Evolutionary conservation across 1,284 basidiomycete species (phyloP).

Genomic region (Heterobasidion parviporum): DNA sequence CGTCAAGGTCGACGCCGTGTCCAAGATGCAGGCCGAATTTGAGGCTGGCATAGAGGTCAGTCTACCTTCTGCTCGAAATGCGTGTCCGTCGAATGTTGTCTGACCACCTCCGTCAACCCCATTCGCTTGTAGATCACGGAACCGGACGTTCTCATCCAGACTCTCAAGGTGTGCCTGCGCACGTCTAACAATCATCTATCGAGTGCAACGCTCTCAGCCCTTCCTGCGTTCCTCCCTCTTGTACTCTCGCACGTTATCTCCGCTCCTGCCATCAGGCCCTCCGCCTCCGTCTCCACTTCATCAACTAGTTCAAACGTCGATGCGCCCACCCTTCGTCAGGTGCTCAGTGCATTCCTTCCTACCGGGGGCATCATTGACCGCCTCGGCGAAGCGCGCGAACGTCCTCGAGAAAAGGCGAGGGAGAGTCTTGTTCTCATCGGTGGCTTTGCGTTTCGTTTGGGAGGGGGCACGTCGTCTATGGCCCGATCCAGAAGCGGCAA

Average conservation of each 20-base stretch:
- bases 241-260: conserved; percentile 36
- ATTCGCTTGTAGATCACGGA: conserved; percentile 48
- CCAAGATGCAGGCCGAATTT: conserved; percentile 66
- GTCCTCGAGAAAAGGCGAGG: conserved; percentile 65
- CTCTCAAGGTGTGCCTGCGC: conserved; percentile 69
- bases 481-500: conserved; percentile 54
- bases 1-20: conserved; percentile 68
- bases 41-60: conserved; percentile 60
- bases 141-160: conserved; percentile 55
- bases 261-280: conserved; percentile 21
- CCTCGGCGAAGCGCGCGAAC: conserved; percentile 72
- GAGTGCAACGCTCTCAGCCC: conserved; percentile 59
- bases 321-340: conserved; percentile 50
- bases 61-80: conserved; percentile 1
- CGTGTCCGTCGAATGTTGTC: not conserved
- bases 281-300: conserved; percentile 40
- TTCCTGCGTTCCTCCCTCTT: conserved; percentile 56
- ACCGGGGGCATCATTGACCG: conserved; percentile 74
- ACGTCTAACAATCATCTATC: conserved; percentile 77
- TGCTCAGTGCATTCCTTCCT: conserved; percentile 60
- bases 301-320: conserved; percentile 43
- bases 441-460: conserved; percentile 58
- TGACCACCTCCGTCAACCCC: conserved; percentile 8
- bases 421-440: conserved; percentile 68
- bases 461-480: conserved; percentile 28